Base-by-base conservation (phyloP, 306 rosid genomes). In the Corylus americana region DNA sequence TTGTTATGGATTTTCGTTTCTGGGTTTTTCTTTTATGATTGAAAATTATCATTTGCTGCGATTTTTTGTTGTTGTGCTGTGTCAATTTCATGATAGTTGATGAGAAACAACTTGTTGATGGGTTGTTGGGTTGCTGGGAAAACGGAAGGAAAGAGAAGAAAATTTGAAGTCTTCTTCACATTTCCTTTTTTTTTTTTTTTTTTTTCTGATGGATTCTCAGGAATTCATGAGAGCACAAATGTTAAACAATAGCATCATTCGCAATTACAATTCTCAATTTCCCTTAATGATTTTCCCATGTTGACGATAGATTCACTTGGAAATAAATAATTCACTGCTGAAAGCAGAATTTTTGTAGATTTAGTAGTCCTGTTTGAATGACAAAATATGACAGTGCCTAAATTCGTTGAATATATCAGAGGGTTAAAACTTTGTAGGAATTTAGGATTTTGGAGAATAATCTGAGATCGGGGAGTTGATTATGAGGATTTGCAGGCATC, bases 61-160 rank as follows among this genome's bases (percentile, higher is more conserved):
- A 31, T 64, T 64, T 11, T 39, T 13, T 64, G 0, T 64, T 31
- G 9, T n/a, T 63, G 8, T 37, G 25, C 14, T 11, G 37, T 64
- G n/a, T 35, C 20, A 37, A 64, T 35, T 64, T 35, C 11, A 31
- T 64, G 70, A 37, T 64, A 37, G 51, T 39, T 68, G 7, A 3
- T 42, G 22, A 17, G n/a, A 1, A 54, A 22, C 49, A 48, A 42
- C 63, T 64, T 11, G 71, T 61, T 27, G 42, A 59, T 48, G 71
- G 55, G 20, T 20, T 77, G 67, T 80, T 64, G 22, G 49, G 25
- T 70, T 55, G 45, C 71, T 70, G 29, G 37, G 74, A 62, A 80
- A 55, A 54, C 4, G 44, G 3, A 45, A 58, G 12, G 68, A 18
- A 55, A 74, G 37, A 54, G 45, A 74, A 53, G 18, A 31, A 10